These are phyloP conservation scores for Podaxis rugospora DNA, from an alignment of 768 basidiomycete genomes.

Conservation along the genomic window DNA sequence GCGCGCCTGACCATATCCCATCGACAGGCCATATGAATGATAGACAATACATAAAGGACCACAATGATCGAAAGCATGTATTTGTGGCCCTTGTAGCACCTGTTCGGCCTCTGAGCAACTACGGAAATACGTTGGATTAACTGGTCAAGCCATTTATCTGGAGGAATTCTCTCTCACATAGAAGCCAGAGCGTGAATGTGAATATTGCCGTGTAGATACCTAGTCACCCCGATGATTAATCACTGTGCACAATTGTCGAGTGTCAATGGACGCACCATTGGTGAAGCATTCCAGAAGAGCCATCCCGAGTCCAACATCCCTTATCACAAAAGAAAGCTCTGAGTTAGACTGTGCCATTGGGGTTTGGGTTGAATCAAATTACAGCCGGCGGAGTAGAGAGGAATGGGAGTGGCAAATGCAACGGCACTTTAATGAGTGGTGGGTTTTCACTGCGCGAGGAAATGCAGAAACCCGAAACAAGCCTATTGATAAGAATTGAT, in stretches of 20 bases:
- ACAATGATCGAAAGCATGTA: not conserved
- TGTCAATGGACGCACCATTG: not conserved
- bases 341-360: not conserved
- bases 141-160: not conserved
- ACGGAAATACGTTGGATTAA: not conserved
- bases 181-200: not conserved
- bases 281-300: conserved; percentile 3
- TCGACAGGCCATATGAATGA: not conserved
- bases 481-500: not conserved
- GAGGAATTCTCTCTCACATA: not conserved
- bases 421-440: no score
- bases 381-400: not conserved
- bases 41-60: not conserved
- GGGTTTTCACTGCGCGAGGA: no score
- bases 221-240: not conserved
- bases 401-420: not conserved
- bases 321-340: not conserved
- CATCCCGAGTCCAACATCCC: conserved; percentile 9
- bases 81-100: not conserved
- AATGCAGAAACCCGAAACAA: not conserved
- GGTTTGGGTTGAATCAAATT: not conserved
- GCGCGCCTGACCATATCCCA: conserved; percentile 6
- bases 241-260: not conserved
- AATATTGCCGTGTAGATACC: conserved; percentile 6
- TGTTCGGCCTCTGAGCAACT: not conserved